Evolutionary conservation across 2,329 filamentous ascomycete species (phyloP).

Genomic region (Chlorencoelia australis): DNA sequence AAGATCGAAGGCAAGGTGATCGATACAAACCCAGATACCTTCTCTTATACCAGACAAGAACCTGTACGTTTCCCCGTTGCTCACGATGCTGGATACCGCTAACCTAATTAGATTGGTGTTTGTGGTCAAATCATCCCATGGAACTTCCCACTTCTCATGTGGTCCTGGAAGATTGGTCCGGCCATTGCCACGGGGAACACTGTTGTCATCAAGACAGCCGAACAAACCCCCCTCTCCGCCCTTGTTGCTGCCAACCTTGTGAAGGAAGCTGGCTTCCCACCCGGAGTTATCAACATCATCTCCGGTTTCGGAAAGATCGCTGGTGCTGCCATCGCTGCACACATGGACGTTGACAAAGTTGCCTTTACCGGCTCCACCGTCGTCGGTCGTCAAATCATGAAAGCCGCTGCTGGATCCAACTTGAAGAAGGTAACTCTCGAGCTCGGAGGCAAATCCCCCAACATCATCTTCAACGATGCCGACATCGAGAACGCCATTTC

Average conservation of each 20-base stretch:
- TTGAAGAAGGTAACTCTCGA: constrained; percentile 56
- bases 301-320: constrained; percentile 59
- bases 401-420: constrained; percentile 51
- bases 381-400: constrained; percentile 53
- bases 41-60: constrained; percentile 60
- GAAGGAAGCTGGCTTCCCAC: constrained; percentile 55
- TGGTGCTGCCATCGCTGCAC: constrained; percentile 51
- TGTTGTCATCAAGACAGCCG: constrained; percentile 50
- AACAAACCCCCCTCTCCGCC: constrained; percentile 50
- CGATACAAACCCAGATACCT: constrained; percentile 52
- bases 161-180: constrained; percentile 55
- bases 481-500: constrained; percentile 53
- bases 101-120: constrained; percentile 40
- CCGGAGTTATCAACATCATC: constrained; percentile 53
- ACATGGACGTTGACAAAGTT: constrained; percentile 58
- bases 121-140: constrained; percentile 66
- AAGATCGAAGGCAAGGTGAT: constrained; percentile 62
- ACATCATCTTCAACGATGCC: constrained; percentile 52
- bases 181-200: constrained; percentile 50
- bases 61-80: constrained; percentile 35
- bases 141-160: constrained; percentile 62
- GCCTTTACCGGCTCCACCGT: constrained; percentile 56
- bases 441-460: constrained; percentile 52
- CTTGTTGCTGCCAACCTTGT: constrained; percentile 44
- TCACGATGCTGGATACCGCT: neutral